A percentile compares a stretch with the other conserved stretches of the same genome.
Conservation (phyloP, 495 filamentous ascomycete genomes). For the Neurospora terricola region DNA sequence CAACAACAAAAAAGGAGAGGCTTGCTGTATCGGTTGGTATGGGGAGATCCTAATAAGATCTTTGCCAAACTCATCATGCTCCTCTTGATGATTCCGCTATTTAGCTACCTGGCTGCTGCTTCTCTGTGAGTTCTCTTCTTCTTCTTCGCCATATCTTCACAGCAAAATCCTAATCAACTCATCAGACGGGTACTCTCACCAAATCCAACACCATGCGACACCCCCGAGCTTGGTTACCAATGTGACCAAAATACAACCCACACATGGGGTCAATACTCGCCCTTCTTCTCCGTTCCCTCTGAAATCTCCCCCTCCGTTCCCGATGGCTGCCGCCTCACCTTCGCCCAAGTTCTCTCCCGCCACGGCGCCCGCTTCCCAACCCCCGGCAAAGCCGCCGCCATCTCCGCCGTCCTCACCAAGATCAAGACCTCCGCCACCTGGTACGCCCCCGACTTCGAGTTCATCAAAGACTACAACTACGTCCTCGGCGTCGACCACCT, state of each 20-base stretch:
- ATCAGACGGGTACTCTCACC: neutral
- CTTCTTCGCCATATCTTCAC: neutral
- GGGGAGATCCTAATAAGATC: neutral
- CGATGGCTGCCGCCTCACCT: slow-evolving; percentile 55
- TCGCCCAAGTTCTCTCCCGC: slow-evolving; percentile 68
- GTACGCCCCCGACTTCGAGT: slow-evolving; percentile 49
- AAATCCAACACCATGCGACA: slow-evolving; percentile 39
- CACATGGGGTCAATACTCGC: slow-evolving; percentile 80
- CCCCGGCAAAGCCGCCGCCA: slow-evolving; percentile 44
- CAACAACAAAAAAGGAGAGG: neutral
- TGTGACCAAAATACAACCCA: slow-evolving; percentile 45
- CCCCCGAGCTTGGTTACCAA: slow-evolving; percentile 51
- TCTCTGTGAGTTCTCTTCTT: neutral
- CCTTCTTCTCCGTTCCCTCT: slow-evolving; percentile 64
- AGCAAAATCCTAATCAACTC: neutral
- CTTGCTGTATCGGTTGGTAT: neutral
- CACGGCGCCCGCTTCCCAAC: slow-evolving; percentile 83
- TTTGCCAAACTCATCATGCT: neutral
- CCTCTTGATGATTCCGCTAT: neutral
- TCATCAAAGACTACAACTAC: slow-evolving; percentile 62
- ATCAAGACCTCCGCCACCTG: slow-evolving; percentile 49
- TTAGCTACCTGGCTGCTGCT: neutral
- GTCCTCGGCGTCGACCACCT: slow-evolving; percentile 65
- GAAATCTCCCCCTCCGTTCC: slow-evolving; percentile 48
- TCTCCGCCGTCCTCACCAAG: slow-evolving; percentile 43